Evolutionary conservation across 2,329 filamentous ascomycete species (phyloP), one percentile per base, ranked within the genome.

Genomic region (Diaporthe eres): DNA sequence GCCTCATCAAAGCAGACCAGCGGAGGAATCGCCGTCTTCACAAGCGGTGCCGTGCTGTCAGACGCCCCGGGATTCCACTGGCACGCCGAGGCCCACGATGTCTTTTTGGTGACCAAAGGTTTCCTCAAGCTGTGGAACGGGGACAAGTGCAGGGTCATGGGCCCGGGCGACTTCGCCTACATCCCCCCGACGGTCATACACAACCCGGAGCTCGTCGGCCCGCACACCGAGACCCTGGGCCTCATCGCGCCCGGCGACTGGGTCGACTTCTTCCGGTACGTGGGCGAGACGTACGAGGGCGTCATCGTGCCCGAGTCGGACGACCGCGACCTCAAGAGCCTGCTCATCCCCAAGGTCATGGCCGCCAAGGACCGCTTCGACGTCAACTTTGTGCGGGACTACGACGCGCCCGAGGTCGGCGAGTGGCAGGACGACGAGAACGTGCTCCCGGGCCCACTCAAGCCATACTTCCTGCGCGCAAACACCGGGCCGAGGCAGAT

Each of bases 251-350:
- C 90, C 0, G 90, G 89, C 7, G 89, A 90, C 79, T 91, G 90
- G 90, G 84, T 90, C 39, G 89, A 91, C 78, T 91, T 92, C 83
- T 92, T 91, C 83, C 86, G 90, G 68, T 88, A 90, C 79, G 86
- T 91, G 10, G 86, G 86, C 39, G 89, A 91, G 80, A 83, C 87
- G 0, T 91, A 88, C 74, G 77, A 82, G 4, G 89, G 89, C 0
- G 78, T 87, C 1, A 77, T 90, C 25, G 85, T 89, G 22, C 89
- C 90, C 1, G 86, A 89, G 70, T 81, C 83, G 49, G 90, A 91
- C 79, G 79, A 86, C n/a, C 86, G 90, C 1, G 87, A 90, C 77
- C 82, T 90, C 3, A 86, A 85, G 60, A 83, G 86, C 34, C 81
- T 88, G 0, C 79, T 91, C 44, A 86, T 91, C 34, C 88, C 88